Evolutionary conservation across 2,329 filamentous ascomycete genomes (phyloP).

Genomic region (Trichoderma pleuroti): DNA sequence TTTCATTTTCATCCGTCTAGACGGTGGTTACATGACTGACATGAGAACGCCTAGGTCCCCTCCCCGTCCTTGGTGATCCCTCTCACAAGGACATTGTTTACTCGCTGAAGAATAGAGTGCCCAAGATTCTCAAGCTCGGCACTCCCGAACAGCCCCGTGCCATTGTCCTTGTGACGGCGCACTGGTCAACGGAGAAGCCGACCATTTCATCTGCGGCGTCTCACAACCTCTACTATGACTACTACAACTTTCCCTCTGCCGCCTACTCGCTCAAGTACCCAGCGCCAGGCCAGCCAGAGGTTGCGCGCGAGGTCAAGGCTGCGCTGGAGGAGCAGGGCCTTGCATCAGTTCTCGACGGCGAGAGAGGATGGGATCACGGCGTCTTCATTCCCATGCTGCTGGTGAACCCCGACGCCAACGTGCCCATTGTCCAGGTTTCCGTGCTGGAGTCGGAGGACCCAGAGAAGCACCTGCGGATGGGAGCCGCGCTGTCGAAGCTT

Average conservation of each 20-base stretch:
- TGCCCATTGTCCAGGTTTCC: slow-evolving; percentile 56
- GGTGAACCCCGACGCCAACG: slow-evolving; percentile 47
- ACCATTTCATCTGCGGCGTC: slow-evolving; percentile 48
- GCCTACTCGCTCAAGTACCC: slow-evolving; percentile 54
- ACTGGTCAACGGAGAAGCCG: slow-evolving; percentile 51
- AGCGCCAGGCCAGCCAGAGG: slow-evolving; percentile 51
- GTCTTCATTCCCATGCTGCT: slow-evolving; percentile 58
- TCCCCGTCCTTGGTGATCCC: slow-evolving; percentile 57
- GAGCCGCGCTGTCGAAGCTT: slow-evolving; percentile 48
- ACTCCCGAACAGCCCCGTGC: slow-evolving; percentile 48
- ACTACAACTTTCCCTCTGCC: slow-evolving; percentile 56
- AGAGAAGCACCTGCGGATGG: slow-evolving; percentile 47
- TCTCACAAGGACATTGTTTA: slow-evolving; percentile 47
- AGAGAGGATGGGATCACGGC: slow-evolving; percentile 57
- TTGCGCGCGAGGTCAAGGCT: slow-evolving; percentile 48
- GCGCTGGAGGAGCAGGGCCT: slow-evolving; percentile 47
- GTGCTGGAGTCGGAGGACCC: slow-evolving; percentile 52
- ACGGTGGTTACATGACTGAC: not conserved
- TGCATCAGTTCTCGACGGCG: slow-evolving; percentile 35
- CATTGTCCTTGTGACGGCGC: slow-evolving; percentile 56
- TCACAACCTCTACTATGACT: slow-evolving; percentile 55
- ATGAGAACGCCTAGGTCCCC: slow-evolving; percentile 40
- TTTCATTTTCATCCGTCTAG: not conserved
- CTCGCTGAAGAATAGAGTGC: slow-evolving; percentile 52
- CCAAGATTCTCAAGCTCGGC: slow-evolving; percentile 52